Evolutionary conservation across 2,329 filamentous ascomycete species (phyloP).

Genomic region (Aspergillus arachidicola): DNA sequence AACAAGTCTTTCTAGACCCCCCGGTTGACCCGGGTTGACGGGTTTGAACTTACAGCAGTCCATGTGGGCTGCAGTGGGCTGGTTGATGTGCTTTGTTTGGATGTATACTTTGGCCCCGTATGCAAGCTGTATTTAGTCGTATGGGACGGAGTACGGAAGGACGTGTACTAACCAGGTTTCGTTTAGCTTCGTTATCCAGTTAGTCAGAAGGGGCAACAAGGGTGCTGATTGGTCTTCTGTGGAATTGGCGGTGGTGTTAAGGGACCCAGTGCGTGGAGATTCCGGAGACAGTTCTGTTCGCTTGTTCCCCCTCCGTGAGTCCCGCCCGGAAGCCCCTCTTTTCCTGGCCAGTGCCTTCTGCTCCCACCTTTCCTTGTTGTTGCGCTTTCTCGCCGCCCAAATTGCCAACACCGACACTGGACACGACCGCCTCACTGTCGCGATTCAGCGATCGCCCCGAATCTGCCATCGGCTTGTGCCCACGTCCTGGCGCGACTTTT

Average conservation of each 20-base stretch:
- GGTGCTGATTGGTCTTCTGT: conserved; percentile 12
- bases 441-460: conserved; percentile 27
- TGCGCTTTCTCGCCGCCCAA: conserved; percentile 18
- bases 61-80: conserved; percentile 30
- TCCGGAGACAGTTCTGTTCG: conserved; percentile 8
- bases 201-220: conserved; percentile 20
- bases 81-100: conserved; percentile 19
- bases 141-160: conserved; percentile 15
- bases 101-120: conserved; percentile 15
- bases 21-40: conserved; percentile 34
- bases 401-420: conserved; percentile 21
- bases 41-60: conserved; percentile 24
- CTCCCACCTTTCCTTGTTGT: conserved; percentile 16
- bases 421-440: conserved; percentile 29
- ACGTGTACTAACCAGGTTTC: conserved; percentile 17
- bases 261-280: conserved; percentile 20
- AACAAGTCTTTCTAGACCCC: conserved; percentile 17
- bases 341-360: conserved; percentile 10
- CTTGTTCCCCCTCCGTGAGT: conserved; percentile 24
- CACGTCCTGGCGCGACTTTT: conserved; percentile 24
- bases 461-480: conserved; percentile 23
- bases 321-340: conserved; percentile 22
- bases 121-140: conserved; percentile 18
- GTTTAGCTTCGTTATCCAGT: conserved; percentile 17
- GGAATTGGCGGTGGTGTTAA: conserved; percentile 15